phyloP scores from a whole-genome alignment of 2,329 filamentous ascomycete species.

The Diaporthe sp. region DNA sequence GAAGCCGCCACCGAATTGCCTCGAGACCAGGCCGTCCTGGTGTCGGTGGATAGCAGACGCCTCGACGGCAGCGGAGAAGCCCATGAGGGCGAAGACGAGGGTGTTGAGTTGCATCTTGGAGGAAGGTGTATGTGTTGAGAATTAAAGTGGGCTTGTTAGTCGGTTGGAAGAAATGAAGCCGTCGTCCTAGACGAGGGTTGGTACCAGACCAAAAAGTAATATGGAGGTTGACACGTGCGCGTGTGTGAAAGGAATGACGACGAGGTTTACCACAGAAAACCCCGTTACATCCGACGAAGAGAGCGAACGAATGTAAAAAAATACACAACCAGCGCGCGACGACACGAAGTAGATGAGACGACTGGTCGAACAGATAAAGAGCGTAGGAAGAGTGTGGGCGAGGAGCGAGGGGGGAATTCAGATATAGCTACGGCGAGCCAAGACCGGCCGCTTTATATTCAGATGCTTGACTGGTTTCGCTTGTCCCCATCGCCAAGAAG shows the following conservation, averaged over 20 bases:
- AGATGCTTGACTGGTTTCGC: conserved; percentile 24
- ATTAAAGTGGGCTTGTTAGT: conserved; percentile 14
- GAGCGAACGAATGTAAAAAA: conserved; percentile 31
- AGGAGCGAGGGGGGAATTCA: conserved; percentile 18
- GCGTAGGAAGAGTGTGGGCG: background rate
- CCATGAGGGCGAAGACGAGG: conserved; percentile 59
- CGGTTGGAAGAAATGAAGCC: conserved; percentile 5
- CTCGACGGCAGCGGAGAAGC: conserved; percentile 57
- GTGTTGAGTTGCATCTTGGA: conserved; percentile 65
- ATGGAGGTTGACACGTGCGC: background rate
- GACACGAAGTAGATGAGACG: conserved; percentile 26
- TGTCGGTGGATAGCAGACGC: conserved; percentile 53
- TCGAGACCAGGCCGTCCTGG: conserved; percentile 51
- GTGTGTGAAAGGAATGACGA: conserved; percentile 33
- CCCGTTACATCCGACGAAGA: conserved; percentile 24
- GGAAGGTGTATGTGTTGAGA: background rate
- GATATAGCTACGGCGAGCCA: conserved; percentile 24
- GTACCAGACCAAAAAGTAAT: conserved; percentile 31
- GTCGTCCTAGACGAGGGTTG: conserved; percentile 30
- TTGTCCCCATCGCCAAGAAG: conserved; percentile 31
- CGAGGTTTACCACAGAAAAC: conserved; percentile 18
- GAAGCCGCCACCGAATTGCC: conserved; percentile 46
- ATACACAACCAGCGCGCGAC: conserved; percentile 30
- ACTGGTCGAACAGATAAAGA: conserved; percentile 15
- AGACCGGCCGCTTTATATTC: conserved; percentile 24